phyloP scores from a whole-genome alignment of 2,329 filamentous ascomycete genomes.

The Diaporthe nobilis region DNA sequence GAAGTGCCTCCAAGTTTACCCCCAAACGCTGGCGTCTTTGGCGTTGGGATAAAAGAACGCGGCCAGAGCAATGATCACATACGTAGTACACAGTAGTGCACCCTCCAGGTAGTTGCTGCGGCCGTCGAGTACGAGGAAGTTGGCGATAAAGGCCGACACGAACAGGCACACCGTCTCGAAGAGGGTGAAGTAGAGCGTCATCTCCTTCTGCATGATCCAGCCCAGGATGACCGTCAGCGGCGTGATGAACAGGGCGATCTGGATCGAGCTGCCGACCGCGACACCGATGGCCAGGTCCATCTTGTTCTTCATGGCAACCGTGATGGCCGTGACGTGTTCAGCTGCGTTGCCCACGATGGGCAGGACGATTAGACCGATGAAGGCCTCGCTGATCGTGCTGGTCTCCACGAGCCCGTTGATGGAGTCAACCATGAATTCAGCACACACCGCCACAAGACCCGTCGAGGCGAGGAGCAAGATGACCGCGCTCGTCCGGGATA shows the following conservation, averaged over 20 bases:
- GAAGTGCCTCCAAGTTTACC: not conserved
- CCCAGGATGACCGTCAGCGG: slow-evolving; percentile 79
- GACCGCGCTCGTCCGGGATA: slow-evolving; percentile 68
- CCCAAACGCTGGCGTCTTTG: slow-evolving; percentile 57
- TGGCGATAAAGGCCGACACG: slow-evolving; percentile 86
- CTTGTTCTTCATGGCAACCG: slow-evolving; percentile 81
- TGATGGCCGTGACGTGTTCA: slow-evolving; percentile 80
- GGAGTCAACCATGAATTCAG: slow-evolving; percentile 78
- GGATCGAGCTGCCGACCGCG: slow-evolving; percentile 78
- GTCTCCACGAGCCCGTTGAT: slow-evolving; percentile 74
- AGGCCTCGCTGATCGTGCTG: slow-evolving; percentile 73
- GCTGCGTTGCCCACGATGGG: slow-evolving; percentile 82
- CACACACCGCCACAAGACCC: slow-evolving; percentile 76
- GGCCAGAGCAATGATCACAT: slow-evolving; percentile 76
- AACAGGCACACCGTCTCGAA: slow-evolving; percentile 93
- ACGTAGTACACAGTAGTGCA: slow-evolving; percentile 75
- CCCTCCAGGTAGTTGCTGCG: slow-evolving; percentile 91
- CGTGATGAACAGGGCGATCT: slow-evolving; percentile 80
- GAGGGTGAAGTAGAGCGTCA: slow-evolving; percentile 87
- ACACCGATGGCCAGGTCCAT: slow-evolving; percentile 83
- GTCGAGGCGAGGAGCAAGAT: slow-evolving; percentile 75
- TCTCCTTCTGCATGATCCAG: slow-evolving; percentile 78
- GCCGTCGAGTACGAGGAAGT: slow-evolving; percentile 88
- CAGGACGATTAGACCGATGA: slow-evolving; percentile 80
- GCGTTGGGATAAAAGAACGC: slow-evolving; percentile 76